Conservation (phyloP, 2,329 filamentous ascomycete genomes). For the Sclerotinia trifoliorum region DNA sequence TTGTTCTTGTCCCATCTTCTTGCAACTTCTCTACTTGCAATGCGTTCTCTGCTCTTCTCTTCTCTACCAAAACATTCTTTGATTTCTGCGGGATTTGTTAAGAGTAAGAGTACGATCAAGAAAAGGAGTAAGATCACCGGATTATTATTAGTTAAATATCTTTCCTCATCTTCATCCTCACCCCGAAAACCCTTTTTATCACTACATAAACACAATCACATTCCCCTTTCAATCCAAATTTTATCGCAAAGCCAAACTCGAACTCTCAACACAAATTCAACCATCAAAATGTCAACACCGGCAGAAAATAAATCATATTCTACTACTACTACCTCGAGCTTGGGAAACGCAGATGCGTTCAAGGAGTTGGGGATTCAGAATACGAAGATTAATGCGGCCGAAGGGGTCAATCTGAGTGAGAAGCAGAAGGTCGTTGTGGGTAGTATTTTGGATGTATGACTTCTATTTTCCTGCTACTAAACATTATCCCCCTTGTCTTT, state of each 20-base stretch:
- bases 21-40: background rate
- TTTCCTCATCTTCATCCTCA: no score
- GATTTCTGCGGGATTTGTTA: background rate
- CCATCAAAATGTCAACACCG: background rate
- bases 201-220: no score
- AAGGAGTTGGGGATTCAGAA: conserved; percentile 47
- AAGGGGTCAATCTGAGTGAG: conserved; percentile 50
- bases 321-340: background rate
- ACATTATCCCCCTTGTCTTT: no score
- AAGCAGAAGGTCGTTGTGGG: conserved; percentile 56
- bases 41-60: background rate
- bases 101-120: background rate
- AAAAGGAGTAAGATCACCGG: no score
- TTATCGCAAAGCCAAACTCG: no score
- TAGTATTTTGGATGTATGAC: conserved; percentile 53
- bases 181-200: no score
- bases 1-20: background rate
- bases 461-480: background rate
- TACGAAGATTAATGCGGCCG: conserved; percentile 51
- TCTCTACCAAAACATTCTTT: background rate
- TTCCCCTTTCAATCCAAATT: no score
- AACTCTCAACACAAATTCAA: background rate
- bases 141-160: no score
- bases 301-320: background rate
- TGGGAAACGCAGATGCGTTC: background rate